Base-by-base conservation (phyloP, 2,329 filamentous ascomycete species). In the Achaetomium macrosporum region DNA sequence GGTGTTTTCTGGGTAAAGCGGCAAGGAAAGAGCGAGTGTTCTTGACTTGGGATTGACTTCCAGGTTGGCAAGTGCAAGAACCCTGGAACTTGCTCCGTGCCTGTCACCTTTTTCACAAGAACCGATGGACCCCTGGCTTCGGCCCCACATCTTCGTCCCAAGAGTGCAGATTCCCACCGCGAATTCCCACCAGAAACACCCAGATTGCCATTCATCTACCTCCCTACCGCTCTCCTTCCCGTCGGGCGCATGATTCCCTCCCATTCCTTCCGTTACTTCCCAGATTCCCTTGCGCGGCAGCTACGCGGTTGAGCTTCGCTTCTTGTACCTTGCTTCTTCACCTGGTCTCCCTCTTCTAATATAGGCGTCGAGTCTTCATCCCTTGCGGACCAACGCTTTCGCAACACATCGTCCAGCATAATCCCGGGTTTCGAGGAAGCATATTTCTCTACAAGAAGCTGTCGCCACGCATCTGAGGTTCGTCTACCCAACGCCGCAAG, bases 161-260 rank as follows among this genome's bases (percentile, higher is more conserved):
- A 46, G 50, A 41, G 47, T 42, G 42, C 53, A 50, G 25, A 25
- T 25, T 25, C 25, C 25, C 25, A 25, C 25, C n/a, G 35, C 15
- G n/a, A 49, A 42, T 49, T 57, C 59, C 56, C 55, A 56, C 57
- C 51, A 56, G 53, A 60, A 55, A 52, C 50, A 51, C 53, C 44
- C 43, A 56, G 50, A 61, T 57, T 57, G 52, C 53, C 59, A 61
- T 58, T 59, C 58, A 59, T 59, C 53, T 44, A 57, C 43, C 47
- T 15, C 20, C 46, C 50, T 30, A 16, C 45, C 48, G 30, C 47
- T 51, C 53, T 47, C 58, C 55, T 51, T 47, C 49, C 47, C 44
- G 17, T 40, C 56, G 35, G 41, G 16, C 42, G 29, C 42, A 19
- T 50, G 30, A 48, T 40, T 53, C 43, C 39, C 53, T 56, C 56